A percentile compares a stretch with the other conserved stretches of the same genome.
These are phyloP conservation scores for Cutaneotrichosporon sp. DNA, from an alignment of 1,284 basidiomycete species.

Conservation along the genomic window DNA sequence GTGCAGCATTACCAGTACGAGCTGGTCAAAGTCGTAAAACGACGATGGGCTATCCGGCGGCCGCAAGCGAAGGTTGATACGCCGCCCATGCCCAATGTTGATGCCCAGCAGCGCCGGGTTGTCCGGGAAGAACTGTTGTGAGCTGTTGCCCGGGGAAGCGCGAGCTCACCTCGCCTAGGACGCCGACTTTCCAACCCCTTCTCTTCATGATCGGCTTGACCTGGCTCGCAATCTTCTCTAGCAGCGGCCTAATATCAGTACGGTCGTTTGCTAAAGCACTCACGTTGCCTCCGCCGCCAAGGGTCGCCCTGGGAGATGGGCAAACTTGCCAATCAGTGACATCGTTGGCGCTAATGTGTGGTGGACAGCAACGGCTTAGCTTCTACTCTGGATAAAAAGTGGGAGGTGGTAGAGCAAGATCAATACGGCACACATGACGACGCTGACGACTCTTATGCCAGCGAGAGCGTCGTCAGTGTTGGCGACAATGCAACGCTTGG, in stretches of 20 bases:
- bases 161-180: conserved; percentile 58
- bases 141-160: not conserved
- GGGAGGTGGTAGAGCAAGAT: no score
- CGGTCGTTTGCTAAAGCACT: conserved; percentile 8
- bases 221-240: conserved; percentile 68
- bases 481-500: not conserved
- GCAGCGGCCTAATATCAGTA: conserved; percentile 45
- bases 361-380: not conserved
- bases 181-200: conserved; percentile 71
- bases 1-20: conserved; percentile 75
- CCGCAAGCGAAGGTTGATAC: conserved; percentile 73
- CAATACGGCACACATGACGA: no score
- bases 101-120: conserved; percentile 62
- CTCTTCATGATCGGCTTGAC: conserved; percentile 87
- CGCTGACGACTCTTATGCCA: no score
- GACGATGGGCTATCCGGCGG: conserved; percentile 62
- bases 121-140: conserved; percentile 64
- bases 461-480: no score
- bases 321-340: conserved; percentile 39
- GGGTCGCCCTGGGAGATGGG: conserved; percentile 43
- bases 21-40: conserved; percentile 69
- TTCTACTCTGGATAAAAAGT: no score
- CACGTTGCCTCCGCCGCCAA: conserved; percentile 43
- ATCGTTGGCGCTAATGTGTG: not conserved
- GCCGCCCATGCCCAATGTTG: conserved; percentile 66